These are phyloP conservation scores for Kregervanrija delftensis DNA, from an alignment of 805 yeast genomes.

Conservation along the genomic window DNA sequence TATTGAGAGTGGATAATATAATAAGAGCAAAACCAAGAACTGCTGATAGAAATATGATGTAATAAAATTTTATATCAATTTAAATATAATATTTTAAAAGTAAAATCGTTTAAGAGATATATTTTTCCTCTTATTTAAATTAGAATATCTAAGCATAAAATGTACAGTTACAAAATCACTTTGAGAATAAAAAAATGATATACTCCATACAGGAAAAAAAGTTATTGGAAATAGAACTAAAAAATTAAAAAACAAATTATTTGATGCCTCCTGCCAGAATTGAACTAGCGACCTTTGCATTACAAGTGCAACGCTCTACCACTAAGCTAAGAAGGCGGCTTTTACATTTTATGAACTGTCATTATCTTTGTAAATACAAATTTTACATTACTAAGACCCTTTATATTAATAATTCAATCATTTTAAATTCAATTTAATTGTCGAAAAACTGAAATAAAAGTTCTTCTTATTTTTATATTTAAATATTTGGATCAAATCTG, in stretches of 20 bases:
- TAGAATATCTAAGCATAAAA: not conserved
- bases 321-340: constrained; percentile 92
- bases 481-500: too few species aligned
- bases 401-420: too few species aligned
- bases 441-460: too few species aligned
- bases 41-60: constrained; percentile 62
- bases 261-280: constrained; percentile 74
- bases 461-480: too few species aligned
- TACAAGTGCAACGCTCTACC: constrained; percentile 99
- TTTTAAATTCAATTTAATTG: too few species aligned
- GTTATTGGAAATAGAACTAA: too few species aligned
- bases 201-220: not conserved
- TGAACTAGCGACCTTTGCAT: constrained; percentile 96
- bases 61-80: constrained; percentile 1
- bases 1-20: constrained; percentile 92
- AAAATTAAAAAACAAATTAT: too few species aligned
- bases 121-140: not conserved
- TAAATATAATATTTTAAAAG: not conserved
- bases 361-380: too few species aligned
- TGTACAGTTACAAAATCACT: not conserved
- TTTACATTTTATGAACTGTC: too few species aligned
- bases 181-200: not conserved
- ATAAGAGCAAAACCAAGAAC: constrained; percentile 97
- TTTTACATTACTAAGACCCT: too few species aligned
- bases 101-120: too few species aligned